Conservation (phyloP, 2,329 filamentous ascomycete species). For the Monilinia aucupariae region DNA sequence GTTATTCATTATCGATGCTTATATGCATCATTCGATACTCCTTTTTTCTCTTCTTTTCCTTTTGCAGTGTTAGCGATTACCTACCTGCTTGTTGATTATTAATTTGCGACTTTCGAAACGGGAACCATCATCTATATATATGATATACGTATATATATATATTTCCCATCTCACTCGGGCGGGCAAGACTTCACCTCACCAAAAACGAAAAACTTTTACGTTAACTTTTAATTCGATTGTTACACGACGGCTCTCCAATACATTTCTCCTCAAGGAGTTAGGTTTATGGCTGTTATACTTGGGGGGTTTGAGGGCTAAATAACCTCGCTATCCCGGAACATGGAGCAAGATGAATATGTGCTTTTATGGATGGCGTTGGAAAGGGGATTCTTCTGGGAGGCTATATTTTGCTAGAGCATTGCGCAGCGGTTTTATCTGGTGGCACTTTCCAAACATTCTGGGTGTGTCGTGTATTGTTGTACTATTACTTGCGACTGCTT, state of each 20-base stretch:
- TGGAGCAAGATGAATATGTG: constrained; percentile 6
- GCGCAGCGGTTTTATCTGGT: background rate
- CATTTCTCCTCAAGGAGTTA: background rate
- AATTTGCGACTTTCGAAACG: background rate
- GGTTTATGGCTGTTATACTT: background rate
- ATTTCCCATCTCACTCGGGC: background rate
- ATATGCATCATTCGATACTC: constrained; percentile 7
- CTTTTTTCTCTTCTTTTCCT: background rate
- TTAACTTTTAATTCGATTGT: constrained; percentile 7
- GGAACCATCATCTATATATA: background rate
- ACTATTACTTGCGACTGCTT: background rate
- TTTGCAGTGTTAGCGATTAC: background rate
- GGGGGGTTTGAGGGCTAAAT: background rate
- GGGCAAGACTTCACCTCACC: background rate
- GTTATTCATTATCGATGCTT: background rate
- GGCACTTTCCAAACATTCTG: background rate
- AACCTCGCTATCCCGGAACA: background rate
- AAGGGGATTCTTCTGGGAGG: constrained; percentile 3
- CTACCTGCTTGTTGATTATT: background rate
- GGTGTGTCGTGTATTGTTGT: constrained; percentile 6
- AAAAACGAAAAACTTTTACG: background rate
- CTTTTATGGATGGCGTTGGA: constrained; percentile 14
- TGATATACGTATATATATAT: too few relatives aligned
- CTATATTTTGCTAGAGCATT: constrained; percentile 6
- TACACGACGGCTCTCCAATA: background rate